Conservation (phyloP, 345 rosid species). For the Eucalyptus tenuipes region DNA sequence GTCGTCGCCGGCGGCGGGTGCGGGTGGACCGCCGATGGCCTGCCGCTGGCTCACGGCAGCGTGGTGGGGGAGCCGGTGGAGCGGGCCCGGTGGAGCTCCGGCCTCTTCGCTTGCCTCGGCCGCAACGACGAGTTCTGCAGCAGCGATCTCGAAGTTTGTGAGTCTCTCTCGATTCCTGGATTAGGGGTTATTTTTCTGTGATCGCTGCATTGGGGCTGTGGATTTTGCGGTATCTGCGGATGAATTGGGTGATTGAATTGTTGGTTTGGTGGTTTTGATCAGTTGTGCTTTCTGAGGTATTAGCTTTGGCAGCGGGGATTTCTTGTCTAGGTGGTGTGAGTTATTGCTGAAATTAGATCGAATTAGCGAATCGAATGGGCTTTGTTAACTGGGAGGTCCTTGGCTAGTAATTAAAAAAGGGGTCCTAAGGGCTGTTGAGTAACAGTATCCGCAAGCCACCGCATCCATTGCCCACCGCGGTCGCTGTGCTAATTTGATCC, state of each 20-base stretch:
- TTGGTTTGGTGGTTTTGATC: neutral
- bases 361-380: neutral
- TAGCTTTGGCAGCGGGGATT: neutral
- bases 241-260: neutral
- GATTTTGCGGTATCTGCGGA: neutral
- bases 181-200: neutral
- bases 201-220: neutral
- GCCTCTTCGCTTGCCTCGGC: slow-evolving; percentile 65
- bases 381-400: neutral
- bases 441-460: neutral
- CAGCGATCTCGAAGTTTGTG: slow-evolving; percentile 99
- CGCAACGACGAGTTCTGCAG: slow-evolving; percentile 90
- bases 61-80: slow-evolving; percentile 85
- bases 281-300: neutral
- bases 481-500: neutral
- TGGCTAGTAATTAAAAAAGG: neutral
- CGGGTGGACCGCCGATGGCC: slow-evolving; percentile 80
- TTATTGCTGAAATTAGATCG: neutral
- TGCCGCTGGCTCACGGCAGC: slow-evolving; percentile 63
- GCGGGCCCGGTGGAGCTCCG: slow-evolving; percentile 65
- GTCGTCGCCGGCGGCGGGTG: neutral
- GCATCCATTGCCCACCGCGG: neutral
- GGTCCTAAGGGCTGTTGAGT: neutral
- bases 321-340: neutral
- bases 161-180: slow-evolving; percentile 10